phyloP scores from a whole-genome alignment of 805 yeast species.

The Candida qinlingensis region DNA sequence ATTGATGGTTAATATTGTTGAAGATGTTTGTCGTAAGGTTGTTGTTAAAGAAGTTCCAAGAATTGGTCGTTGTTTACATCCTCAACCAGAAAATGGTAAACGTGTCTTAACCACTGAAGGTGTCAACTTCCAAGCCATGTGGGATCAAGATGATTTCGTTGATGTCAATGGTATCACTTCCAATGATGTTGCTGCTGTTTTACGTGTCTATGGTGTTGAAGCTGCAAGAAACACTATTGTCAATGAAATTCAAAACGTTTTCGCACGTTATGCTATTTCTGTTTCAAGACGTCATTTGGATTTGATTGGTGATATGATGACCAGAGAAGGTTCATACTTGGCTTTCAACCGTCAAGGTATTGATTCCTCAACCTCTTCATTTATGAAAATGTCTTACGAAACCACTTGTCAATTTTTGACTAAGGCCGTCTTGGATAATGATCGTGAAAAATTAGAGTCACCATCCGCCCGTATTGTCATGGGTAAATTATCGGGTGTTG shows the following conservation, averaged over 20 bases:
- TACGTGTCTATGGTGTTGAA: slow-evolving; percentile 93
- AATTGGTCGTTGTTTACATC: slow-evolving; percentile 91
- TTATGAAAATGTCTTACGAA: slow-evolving; percentile 98
- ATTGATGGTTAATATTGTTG: slow-evolving; percentile 95
- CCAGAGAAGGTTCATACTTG: slow-evolving; percentile 93
- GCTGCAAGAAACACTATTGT: slow-evolving; percentile 98
- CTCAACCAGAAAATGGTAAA: slow-evolving; percentile 62
- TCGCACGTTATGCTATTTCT: slow-evolving; percentile 91
- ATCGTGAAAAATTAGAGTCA: slow-evolving; percentile 77
- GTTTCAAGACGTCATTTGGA: slow-evolving; percentile 94
- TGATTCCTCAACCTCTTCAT: slow-evolving; percentile 90
- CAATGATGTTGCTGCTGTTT: slow-evolving; percentile 88
- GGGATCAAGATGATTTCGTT: slow-evolving; percentile 94
- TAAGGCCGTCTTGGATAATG: slow-evolving; percentile 91
- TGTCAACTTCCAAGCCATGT: slow-evolving; percentile 95
- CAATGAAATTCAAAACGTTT: slow-evolving; percentile 90
- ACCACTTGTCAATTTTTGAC: slow-evolving; percentile 97
- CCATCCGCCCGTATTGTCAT: slow-evolving; percentile 92
- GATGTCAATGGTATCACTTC: slow-evolving; percentile 86
- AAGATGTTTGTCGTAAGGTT: slow-evolving; percentile 80
- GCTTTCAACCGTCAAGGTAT: slow-evolving; percentile 99
- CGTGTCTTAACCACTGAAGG: slow-evolving; percentile 93
- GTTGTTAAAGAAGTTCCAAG: slow-evolving; percentile 90
- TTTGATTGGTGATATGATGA: slow-evolving; percentile 97
- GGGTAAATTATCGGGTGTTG: slow-evolving; percentile 87